Conservation (phyloP, 192 early-diverging fungal species). For the Backusella psychrophila region DNA sequence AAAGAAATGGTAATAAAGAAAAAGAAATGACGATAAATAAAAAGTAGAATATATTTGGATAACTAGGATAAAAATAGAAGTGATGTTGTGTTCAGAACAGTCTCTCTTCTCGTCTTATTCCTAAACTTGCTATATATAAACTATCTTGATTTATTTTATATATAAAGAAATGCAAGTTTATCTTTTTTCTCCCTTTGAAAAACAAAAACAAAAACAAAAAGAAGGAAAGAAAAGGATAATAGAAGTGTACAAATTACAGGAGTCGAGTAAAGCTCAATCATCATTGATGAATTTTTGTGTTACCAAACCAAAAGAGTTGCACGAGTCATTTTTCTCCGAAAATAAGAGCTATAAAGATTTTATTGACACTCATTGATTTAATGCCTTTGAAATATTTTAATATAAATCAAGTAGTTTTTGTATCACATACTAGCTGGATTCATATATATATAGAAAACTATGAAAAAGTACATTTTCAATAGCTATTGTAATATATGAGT, state of each 20-base stretch:
- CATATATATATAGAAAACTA: too few species aligned
- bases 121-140: neutral
- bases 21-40: neutral
- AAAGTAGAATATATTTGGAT: conserved; percentile 7
- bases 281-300: neutral
- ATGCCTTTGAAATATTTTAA: neutral
- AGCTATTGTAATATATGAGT: neutral
- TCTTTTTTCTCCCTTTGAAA: neutral
- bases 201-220: neutral
- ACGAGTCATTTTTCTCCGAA: neutral
- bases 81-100: neutral
- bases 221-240: neutral
- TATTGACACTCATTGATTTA: neutral
- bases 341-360: neutral
- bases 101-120: neutral
- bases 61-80: conserved; percentile 1
- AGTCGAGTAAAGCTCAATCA: neutral
- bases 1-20: neutral
- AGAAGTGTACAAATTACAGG: neutral
- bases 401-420: neutral
- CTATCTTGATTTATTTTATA: neutral
- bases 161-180: too few species aligned
- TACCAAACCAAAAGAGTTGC: neutral
- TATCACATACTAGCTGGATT: neutral
- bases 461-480: neutral